Evolutionary conservation across 495 filamentous ascomycete genomes (phyloP).

Genomic region (Schizothecium vesticola): DNA sequence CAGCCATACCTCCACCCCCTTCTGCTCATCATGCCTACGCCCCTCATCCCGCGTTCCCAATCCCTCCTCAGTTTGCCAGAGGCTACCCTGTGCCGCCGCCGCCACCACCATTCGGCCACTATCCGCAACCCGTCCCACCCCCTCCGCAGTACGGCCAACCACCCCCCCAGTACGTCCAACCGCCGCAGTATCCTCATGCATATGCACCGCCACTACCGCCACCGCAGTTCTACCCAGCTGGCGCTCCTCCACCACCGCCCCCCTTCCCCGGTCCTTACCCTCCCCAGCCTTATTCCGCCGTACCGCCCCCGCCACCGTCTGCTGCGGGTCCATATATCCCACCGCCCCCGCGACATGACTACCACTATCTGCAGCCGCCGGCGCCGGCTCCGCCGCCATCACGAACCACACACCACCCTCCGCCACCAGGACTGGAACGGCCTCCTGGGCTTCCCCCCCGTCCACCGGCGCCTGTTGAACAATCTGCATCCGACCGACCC

Average conservation of each 20-base stretch:
- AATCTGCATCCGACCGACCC: background rate
- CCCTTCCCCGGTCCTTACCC: constrained; percentile 19
- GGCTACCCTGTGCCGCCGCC: constrained; percentile 10
- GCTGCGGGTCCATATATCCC: constrained; percentile 13
- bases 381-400: background rate
- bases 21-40: constrained; percentile 11
- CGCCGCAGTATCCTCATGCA: constrained; percentile 20
- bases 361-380: background rate
- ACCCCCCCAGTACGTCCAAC: constrained; percentile 20
- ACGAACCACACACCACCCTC: constrained; percentile 2
- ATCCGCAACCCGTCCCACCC: constrained; percentile 9
- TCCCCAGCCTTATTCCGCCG: constrained; percentile 8
- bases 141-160: constrained; percentile 20
- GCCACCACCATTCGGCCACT: constrained; percentile 6
- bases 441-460: constrained; percentile 18
- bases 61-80: background rate
- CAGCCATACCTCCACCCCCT: background rate
- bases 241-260: constrained; percentile 17
- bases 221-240: constrained; percentile 25
- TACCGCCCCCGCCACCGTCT: constrained; percentile 13
- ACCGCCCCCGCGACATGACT: constrained; percentile 7
- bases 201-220: constrained; percentile 26
- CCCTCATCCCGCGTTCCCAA: background rate
- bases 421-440: constrained; percentile 19
- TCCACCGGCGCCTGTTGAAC: constrained; percentile 11